Percentiles rank a stretch among this genome's conserved stretches.
These are phyloP conservation scores for Ceratocystis smalleyi DNA, from an alignment of 2,329 filamentous ascomycete genomes.

Conservation along the genomic window DNA sequence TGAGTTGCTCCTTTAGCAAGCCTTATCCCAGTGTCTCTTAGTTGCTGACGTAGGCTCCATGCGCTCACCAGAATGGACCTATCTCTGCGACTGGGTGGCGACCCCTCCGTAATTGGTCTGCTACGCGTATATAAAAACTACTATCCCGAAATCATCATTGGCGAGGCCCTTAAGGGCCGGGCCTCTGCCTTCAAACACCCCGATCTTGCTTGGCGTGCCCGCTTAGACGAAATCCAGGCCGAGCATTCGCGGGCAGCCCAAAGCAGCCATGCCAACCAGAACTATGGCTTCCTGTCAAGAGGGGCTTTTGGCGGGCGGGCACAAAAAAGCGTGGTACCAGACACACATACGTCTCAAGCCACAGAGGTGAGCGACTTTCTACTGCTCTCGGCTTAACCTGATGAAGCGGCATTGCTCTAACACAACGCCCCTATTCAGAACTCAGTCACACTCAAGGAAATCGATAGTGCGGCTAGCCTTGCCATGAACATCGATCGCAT, in stretches of 20 bases:
- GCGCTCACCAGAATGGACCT: constrained; percentile 34
- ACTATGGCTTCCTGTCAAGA: constrained; percentile 24
- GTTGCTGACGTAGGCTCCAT: not conserved
- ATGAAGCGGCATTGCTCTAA: not conserved
- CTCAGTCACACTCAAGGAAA: constrained; percentile 58
- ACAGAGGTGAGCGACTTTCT: constrained; percentile 38
- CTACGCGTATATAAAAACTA: constrained; percentile 79
- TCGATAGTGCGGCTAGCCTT: constrained; percentile 54
- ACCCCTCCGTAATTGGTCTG: constrained; percentile 57
- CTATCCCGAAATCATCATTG: constrained; percentile 75
- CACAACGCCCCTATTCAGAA: constrained; percentile 25
- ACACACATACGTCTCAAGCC: constrained; percentile 58
- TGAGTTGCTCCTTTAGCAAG: constrained; percentile 25
- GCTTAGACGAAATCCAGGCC: constrained; percentile 51
- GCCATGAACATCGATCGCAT: constrained; percentile 61
- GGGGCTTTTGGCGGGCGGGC: constrained; percentile 39
- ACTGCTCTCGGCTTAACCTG: not conserved
- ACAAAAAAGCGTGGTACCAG: constrained; percentile 35
- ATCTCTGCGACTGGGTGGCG: constrained; percentile 49
- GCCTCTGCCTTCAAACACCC: constrained; percentile 54
- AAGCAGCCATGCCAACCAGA: constrained; percentile 25
- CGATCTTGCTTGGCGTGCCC: constrained; percentile 58
- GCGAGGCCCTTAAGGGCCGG: constrained; percentile 45
- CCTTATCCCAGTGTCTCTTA: no score
- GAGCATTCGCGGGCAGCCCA: constrained; percentile 31